Base-by-base conservation (phyloP, 306 rosid species). In the Prunus mongolica region DNA sequence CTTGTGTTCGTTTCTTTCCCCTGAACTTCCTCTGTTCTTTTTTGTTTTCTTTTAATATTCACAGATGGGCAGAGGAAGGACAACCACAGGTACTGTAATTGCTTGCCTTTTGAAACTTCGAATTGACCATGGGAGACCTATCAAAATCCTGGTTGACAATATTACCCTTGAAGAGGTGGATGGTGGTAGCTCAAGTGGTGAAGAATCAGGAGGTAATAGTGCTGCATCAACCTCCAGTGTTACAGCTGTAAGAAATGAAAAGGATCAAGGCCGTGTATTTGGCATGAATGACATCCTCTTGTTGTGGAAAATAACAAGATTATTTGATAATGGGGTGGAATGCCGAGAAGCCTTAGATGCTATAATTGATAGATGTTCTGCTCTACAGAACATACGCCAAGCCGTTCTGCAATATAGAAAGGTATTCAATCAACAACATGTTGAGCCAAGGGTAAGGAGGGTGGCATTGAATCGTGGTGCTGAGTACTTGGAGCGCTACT, bases 61-160 rank as follows among this genome's bases (percentile, higher is more conserved):
- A 70, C 87, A 93, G 96, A 93, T 90, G 98, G 98, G 98, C 57
- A 86, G 86, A 83, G 98, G 98, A 72, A 90, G 98, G 87, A 93
- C 98, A 74, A 93, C 98, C 72, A 90, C 98, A 64, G 98, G 96
- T 54, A 93, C 96, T 45, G 97, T 93, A 69, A 90, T 93, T 79
- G 97, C 97, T 77, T 93, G 97, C 82, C 94, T 93, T 77, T 74
- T 93, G 84, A 93, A 89, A 86, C 96, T 90, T 77, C 88, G 97
- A 65, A 83, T 90, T 78, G 94, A 93, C 83, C 79, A 83, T 66
- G 94, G 97, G 56, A 90, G 93, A 80, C 97, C 96, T 73, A 80
- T 90, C 78, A 93, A 89, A 87, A 82, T 90, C 79, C 79, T 85
- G 76, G 80, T 75, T 4, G 91, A 86, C 81, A 80, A 88, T 80